phyloP scores from a whole-genome alignment of 1,139 yeast genomes.

The Lodderomyces metapsilosis region DNA sequence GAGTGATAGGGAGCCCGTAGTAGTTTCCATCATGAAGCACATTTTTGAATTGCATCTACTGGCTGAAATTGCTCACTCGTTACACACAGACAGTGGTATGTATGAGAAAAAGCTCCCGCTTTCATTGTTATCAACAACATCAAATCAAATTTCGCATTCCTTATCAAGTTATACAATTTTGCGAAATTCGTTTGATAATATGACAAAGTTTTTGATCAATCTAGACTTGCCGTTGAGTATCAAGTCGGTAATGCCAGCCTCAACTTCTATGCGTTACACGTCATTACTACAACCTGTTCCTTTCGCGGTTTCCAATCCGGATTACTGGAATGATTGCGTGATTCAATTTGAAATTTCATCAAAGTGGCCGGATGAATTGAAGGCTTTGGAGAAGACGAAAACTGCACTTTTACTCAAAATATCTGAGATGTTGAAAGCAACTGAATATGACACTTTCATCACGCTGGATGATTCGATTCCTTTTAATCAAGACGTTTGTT shows the following conservation, averaged over 20 bases:
- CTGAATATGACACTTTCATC: constrained; percentile 56
- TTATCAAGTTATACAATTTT: constrained; percentile 53
- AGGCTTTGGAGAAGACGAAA: constrained; percentile 84
- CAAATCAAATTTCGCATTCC: constrained; percentile 53
- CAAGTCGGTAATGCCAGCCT: constrained; percentile 69
- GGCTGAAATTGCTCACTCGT: constrained; percentile 40
- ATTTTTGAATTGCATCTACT: constrained; percentile 63
- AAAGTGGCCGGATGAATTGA: constrained; percentile 94
- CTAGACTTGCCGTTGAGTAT: constrained; percentile 71
- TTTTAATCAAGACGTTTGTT: constrained; percentile 55
- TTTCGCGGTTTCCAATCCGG: constrained; percentile 72
- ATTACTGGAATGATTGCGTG: constrained; percentile 76
- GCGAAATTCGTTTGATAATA: constrained; percentile 62
- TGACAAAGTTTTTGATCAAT: constrained; percentile 52
- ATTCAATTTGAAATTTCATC: constrained; percentile 85
- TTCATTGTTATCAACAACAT: constrained; percentile 58
- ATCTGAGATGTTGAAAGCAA: constrained; percentile 54
- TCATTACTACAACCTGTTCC: constrained; percentile 81
- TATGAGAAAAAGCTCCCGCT: constrained; percentile 56
- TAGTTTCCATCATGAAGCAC: constrained; percentile 63
- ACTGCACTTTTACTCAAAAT: constrained; percentile 83
- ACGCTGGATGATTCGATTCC: constrained; percentile 68
- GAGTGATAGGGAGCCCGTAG: constrained; percentile 61
- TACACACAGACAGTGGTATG: constrained; percentile 39
- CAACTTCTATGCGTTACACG: constrained; percentile 70